phyloP scores from a whole-genome alignment of 176 grass and related monocot species.

The Metroxylon sagu region DNA sequence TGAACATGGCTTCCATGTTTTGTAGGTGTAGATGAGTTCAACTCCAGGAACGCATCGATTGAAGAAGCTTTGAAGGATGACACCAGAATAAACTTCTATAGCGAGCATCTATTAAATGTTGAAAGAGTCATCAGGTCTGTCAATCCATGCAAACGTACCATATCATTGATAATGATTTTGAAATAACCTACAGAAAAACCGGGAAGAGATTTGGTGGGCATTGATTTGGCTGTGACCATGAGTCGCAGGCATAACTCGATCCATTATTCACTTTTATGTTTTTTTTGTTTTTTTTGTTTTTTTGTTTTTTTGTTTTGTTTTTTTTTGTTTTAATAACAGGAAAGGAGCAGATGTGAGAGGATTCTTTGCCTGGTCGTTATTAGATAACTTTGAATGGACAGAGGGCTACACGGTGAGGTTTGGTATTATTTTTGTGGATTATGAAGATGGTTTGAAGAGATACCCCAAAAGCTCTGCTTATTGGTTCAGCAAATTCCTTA shows the following conservation, averaged over 20 bases:
- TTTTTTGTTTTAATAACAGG: slow-evolving; percentile 14
- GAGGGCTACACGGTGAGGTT: slow-evolving; percentile 80
- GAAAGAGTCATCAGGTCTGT: slow-evolving; percentile 44
- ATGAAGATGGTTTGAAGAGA: slow-evolving; percentile 64
- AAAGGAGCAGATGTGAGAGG: slow-evolving; percentile 49
- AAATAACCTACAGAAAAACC: no score
- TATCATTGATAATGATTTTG: neutral
- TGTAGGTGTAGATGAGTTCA: slow-evolving; percentile 69
- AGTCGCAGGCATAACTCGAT: no score
- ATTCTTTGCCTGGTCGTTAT: slow-evolving; percentile 81
- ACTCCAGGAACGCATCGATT: slow-evolving; percentile 37
- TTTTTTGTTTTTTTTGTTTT: slow-evolving; percentile 16
- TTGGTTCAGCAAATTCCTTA: slow-evolving; percentile 66
- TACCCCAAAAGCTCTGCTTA: slow-evolving; percentile 56
- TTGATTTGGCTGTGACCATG: no score
- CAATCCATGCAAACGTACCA: neutral
- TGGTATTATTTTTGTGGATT: slow-evolving; percentile 59
- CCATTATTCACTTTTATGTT: neutral
- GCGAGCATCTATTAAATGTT: slow-evolving; percentile 52
- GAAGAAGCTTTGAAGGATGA: slow-evolving; percentile 58
- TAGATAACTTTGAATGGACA: slow-evolving; percentile 87
- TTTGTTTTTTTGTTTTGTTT: no score
- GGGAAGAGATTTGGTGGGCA: no score
- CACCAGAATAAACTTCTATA: slow-evolving; percentile 55
- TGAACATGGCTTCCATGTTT: neutral